A percentile compares a stretch with the other conserved stretches of the same genome.
Evolutionary conservation across 768 basidiomycete species (phyloP).

Genomic region (Suillus placidus): DNA sequence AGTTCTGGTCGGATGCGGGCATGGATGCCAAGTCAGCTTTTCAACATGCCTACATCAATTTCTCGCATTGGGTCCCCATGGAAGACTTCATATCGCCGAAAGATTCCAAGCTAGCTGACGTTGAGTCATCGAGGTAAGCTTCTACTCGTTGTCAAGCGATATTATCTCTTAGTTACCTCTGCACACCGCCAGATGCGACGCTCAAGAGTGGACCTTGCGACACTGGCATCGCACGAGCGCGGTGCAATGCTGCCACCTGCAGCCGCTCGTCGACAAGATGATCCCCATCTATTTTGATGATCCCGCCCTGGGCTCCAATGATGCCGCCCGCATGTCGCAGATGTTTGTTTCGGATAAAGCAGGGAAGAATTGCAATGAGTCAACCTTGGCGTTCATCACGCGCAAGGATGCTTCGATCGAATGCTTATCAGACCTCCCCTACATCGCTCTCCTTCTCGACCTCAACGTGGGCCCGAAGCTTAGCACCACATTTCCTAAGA

Average conservation of each 20-base stretch:
- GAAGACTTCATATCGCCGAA: slow-evolving; percentile 4
- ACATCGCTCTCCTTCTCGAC: slow-evolving; percentile 7
- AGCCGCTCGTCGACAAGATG: slow-evolving; percentile 17
- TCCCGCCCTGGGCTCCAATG: neutral
- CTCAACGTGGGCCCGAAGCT: neutral
- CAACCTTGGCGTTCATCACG: neutral
- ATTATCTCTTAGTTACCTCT: neutral
- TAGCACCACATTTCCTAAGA: neutral
- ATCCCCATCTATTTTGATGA: slow-evolving; percentile 19
- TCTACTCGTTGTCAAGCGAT: neutral
- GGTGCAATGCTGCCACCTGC: slow-evolving; percentile 20
- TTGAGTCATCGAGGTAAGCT: neutral
- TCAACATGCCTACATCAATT: slow-evolving; percentile 14
- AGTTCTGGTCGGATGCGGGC: neutral
- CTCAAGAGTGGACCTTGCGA: slow-evolving; percentile 11
- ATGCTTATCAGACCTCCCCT: neutral
- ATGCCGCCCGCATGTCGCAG: slow-evolving; percentile 7
- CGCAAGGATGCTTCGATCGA: neutral
- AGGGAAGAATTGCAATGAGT: neutral
- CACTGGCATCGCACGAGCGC: slow-evolving; percentile 23
- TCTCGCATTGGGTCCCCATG: slow-evolving; percentile 20
- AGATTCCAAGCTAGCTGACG: neutral
- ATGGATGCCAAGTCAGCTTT: slow-evolving; percentile 11
- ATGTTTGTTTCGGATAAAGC: slow-evolving; percentile 24
- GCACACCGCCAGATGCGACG: neutral